A percentile compares a stretch with the other conserved stretches of the same genome.
These are phyloP conservation scores for Juncus effusus DNA, from an alignment of 176 grass and related monocot genomes.

Conservation along the genomic window DNA sequence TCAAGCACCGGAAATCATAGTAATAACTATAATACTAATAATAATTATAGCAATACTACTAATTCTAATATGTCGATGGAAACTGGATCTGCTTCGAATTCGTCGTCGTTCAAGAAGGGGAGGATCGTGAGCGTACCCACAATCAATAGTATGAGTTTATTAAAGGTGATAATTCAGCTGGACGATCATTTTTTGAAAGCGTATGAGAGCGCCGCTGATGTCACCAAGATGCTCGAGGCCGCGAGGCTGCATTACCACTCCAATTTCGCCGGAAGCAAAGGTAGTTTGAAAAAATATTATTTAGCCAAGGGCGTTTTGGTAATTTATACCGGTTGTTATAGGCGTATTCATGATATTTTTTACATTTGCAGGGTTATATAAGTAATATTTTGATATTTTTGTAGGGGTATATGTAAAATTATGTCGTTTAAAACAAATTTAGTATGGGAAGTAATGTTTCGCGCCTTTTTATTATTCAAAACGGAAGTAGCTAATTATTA, in stretches of 20 bases:
- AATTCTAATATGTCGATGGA: slow-evolving; percentile 36
- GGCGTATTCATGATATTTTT: not conserved
- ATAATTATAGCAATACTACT: slow-evolving; percentile 32
- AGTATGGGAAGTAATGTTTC: too few relatives aligned
- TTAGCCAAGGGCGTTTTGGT: not conserved
- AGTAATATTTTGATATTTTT: too few relatives aligned
- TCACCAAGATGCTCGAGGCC: slow-evolving; percentile 86
- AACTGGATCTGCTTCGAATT: slow-evolving; percentile 10
- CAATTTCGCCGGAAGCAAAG: slow-evolving; percentile 87
- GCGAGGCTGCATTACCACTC: slow-evolving; percentile 94
- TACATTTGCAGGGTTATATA: too few relatives aligned
- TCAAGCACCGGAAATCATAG: slow-evolving; percentile 24
- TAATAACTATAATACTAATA: slow-evolving; percentile 17
- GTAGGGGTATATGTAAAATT: too few relatives aligned
- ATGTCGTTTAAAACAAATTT: too few relatives aligned
- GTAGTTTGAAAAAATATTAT: slow-evolving; percentile 30
- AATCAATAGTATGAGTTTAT: slow-evolving; percentile 32
- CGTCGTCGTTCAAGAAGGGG: slow-evolving; percentile 34
- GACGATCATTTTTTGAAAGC: slow-evolving; percentile 79
- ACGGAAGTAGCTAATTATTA: too few relatives aligned
- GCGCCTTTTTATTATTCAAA: too few relatives aligned
- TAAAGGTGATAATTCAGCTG: slow-evolving; percentile 53
- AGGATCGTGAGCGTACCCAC: slow-evolving; percentile 34
- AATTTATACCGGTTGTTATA: not conserved
- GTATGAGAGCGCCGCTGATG: slow-evolving; percentile 74